Base-by-base conservation (phyloP, 306 rosid species). In the Urtica urens region DNA sequence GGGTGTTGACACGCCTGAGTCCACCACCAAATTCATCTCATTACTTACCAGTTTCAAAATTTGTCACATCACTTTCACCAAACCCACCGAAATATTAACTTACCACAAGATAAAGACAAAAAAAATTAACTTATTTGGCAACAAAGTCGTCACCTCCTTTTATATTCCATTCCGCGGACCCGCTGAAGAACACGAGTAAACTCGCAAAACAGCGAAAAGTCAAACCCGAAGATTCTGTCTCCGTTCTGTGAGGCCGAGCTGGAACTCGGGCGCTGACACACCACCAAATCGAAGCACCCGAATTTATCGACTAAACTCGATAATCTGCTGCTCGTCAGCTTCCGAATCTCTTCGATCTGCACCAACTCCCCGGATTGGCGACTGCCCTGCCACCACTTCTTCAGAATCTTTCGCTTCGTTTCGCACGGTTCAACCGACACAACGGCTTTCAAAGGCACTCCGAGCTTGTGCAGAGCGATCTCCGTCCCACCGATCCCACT, bases 401-500 rank as follows among this genome's bases (percentile, higher is more conserved):
- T 76, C 14, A 90, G 69, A 59, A 84, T 69, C 68, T 52, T 74
- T 70, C 93, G 78, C 60, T 79, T 90, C 10, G 68, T 39, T 39
- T 43, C 79, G 2, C 73, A 72, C 39, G 77, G 68, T 68, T 90
- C 97, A 13, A 84, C 82, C 3, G 93, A 77, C 7, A 90, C 75
- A 22, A 90, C 76, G 24, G 67, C 79, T 58, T 81, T 78, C 72
- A 88, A 45, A 38, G 23, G 79, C 45, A 90, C 75, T 22, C 66
- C 94, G 17, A 90, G 94, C 51, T 80, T 76, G 53, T 79, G 84
- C n/a, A 84, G 46, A 15, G 94, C 76, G 46, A 90, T 28, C 59
- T 81, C 97, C n/a, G 86, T 85, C 25, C 97, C 95, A 37, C 93
- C 95, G 26, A 90, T 68, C 26, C 86, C 95, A 51, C 87, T 81